Evolutionary conservation across 352 stramenopile species (phyloP), one percentile per base, ranked within the genome.

Genomic region (Pelagophyceae sp.): DNA sequence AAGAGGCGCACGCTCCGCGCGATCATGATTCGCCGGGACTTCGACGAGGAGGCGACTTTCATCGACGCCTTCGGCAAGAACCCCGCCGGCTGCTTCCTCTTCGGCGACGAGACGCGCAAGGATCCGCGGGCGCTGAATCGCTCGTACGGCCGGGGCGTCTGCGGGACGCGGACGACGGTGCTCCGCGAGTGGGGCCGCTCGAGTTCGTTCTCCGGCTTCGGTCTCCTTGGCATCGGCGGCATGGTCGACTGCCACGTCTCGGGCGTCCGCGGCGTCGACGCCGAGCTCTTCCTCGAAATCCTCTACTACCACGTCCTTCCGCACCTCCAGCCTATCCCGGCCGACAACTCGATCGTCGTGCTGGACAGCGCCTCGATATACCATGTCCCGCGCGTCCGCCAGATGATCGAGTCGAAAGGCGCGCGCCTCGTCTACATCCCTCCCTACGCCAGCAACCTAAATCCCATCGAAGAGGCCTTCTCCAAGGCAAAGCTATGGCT

Each of bases 381-480:
- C 58, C 29, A 33, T 6, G 5, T 11, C 58, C 23, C 5, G 17
- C 23, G 23, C 58, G 58, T 65, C 5, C 58, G 58, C 17, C 58
- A 2, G 17, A n/a, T 65, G 23, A n/a, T 5, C 58, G 58, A 65
- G 58, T 17, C 23, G 17, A 11, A 65, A 2, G 58, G 58, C 58
- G 58, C 23, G 5, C 23, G 23, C 58, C 58, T 65, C 58, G 23
- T 65, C 58, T 65, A 65, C 58, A 17, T 65, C 23, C 58, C 58
- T n/a, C 23, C 58, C 58, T 65, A 65, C 58, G 23, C 58, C 17
- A 33, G 32, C 58, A 33, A 65, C 58, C 29, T 65, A 17, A 65
- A 65, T n/a, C 58, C 58, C 58, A 65, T 65, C 58, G 58, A 65
- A n/a, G 29, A 33, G 58, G 58, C 58, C 58, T 65, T 65, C 58